Conservation (phyloP, 495 filamentous ascomycete genomes). For the Penicillium canescens region DNA sequence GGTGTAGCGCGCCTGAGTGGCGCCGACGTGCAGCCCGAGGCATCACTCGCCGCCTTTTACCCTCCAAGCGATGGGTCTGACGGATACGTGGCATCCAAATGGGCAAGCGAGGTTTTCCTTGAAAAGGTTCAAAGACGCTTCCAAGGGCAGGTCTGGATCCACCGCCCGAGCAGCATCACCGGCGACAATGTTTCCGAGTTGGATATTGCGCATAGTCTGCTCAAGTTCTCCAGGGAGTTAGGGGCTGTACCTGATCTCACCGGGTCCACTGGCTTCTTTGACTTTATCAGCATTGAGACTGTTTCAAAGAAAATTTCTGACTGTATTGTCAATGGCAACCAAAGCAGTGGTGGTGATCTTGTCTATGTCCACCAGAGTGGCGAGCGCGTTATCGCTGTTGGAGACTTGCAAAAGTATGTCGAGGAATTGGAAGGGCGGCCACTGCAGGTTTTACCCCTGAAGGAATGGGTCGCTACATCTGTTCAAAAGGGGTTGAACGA, state of each 20-base stretch:
- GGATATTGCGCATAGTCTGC: constrained; percentile 14
- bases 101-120: constrained; percentile 40
- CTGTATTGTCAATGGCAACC: no score
- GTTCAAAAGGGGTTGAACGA: no score
- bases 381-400: no score
- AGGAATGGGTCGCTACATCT: no score
- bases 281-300: constrained; percentile 16
- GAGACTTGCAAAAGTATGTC: no score
- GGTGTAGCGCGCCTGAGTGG: background rate
- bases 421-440: no score
- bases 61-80: background rate
- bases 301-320: no score
- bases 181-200: constrained; percentile 10
- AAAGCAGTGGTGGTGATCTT: no score
- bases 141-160: constrained; percentile 18
- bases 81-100: constrained; percentile 27
- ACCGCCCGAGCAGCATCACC: constrained; percentile 11
- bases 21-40: no score
- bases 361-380: no score
- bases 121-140: constrained; percentile 20
- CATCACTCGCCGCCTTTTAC: background rate
- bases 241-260: constrained; percentile 7
- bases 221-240: constrained; percentile 6
- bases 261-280: constrained; percentile 8
- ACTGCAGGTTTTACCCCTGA: no score